phyloP scores from a whole-genome alignment of 768 basidiomycete species.

The Lanmaoa pseudosensibilis region DNA sequence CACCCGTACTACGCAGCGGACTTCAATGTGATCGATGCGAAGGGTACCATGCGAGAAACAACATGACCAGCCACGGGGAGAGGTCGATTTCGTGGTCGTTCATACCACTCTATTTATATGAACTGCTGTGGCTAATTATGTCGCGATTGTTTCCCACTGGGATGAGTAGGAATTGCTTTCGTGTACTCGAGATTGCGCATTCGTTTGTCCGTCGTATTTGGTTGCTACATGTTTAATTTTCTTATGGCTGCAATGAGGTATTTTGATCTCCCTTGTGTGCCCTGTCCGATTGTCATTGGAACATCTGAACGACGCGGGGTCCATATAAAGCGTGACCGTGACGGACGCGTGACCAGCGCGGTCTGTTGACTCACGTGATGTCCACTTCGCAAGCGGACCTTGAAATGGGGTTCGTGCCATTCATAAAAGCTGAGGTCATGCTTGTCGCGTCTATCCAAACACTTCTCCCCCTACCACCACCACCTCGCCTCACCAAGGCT shows the following conservation, averaged over 20 bases:
- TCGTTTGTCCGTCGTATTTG: constrained; percentile 1
- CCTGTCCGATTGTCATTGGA: too few species aligned
- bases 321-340: constrained; percentile 27
- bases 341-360: constrained; percentile 36
- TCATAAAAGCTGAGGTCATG: constrained; percentile 35
- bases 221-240: not conserved
- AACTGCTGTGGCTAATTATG: not conserved
- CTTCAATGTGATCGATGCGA: constrained; percentile 37
- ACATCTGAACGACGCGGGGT: too few species aligned
- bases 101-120: not conserved
- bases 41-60: constrained; percentile 22
- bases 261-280: too few species aligned
- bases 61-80: not conserved
- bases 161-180: not conserved
- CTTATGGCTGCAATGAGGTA: not conserved
- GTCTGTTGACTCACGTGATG: constrained; percentile 38
- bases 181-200: not conserved
- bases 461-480: constrained; percentile 35
- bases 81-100: not conserved
- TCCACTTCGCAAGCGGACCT: constrained; percentile 30
- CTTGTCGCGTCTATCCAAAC: constrained; percentile 26
- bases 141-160: not conserved
- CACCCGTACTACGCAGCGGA: constrained; percentile 53
- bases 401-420: constrained; percentile 33
- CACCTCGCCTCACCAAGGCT: constrained; percentile 19